Evolutionary conservation across 2,329 filamentous ascomycete species (phyloP), one percentile per base, ranked within the genome.

Genomic region (Exophiala mesophila): DNA sequence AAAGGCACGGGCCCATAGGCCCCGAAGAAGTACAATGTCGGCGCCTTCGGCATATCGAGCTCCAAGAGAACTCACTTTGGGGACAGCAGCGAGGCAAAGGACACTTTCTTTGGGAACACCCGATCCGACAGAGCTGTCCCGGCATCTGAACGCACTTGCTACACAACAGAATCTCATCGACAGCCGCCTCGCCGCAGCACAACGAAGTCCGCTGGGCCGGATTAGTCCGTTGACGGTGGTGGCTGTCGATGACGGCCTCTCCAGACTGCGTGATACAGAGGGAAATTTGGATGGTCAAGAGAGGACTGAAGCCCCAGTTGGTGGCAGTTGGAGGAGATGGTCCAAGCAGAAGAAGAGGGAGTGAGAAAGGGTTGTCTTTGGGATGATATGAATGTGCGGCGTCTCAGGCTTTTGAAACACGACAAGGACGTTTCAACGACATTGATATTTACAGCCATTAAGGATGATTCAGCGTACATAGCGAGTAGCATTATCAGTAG

Each of bases 181-280:
- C 13, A 36, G 26, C 5, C 23, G 17, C 5, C n/a, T 24, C 10
- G 30, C 38, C 7, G 5, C 32, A 12, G 37, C 45, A 18, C 40
- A 39, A 18, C 36, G 49, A 10, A 52, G 49, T 28, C 46, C 51
- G 18, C 34, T 54, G 20, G 51, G 49, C 13, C 34, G 51, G 15
- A 40, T 43, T 18, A 54, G 44, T 41, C 51, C 51, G 6, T 10
- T 53, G 39, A 49, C 37, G 20, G 50, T 45, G 15, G 24, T 39
- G n/a, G 21, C 35, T 12, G 23, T 37, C 13, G 45, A 47, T 4
- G 45, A 44, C 15, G 39, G 46, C 23, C 9, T 46, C 9, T 23
- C 32, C 4, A 30, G 16, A 24, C 6, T 41, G 13, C 37, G 33
- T 9, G 33, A 21, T 19, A n/a, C n/a, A n/a, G n/a, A n/a, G n/a